Conservation (phyloP, 2,329 filamentous ascomycete species). For the Aspergillus piperis region DNA sequence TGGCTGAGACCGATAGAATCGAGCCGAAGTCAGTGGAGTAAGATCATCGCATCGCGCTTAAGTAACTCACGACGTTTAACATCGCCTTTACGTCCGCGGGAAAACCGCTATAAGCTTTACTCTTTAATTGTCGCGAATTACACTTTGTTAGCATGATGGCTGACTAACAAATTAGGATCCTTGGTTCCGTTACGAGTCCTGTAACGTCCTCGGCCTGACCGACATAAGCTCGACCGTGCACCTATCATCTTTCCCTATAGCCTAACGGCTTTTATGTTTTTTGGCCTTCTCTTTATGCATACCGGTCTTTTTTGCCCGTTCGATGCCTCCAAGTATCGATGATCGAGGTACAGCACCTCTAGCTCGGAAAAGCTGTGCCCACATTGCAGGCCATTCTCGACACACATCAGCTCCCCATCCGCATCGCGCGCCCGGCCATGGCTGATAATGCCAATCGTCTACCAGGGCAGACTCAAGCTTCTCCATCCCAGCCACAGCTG, state of each 20-base stretch:
- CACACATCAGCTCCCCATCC: background rate
- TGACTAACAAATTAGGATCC: background rate
- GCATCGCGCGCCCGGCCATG: conserved; percentile 17
- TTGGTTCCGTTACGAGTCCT: background rate
- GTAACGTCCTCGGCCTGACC: background rate
- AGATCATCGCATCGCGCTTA: background rate
- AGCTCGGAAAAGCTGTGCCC: conserved; percentile 3
- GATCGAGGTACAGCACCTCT: conserved; percentile 17
- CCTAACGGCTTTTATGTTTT: background rate
- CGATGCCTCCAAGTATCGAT: background rate
- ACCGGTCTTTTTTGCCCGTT: background rate
- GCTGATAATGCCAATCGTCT: conserved; percentile 62
- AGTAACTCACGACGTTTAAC: background rate
- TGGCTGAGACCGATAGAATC: background rate
- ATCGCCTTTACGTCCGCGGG: background rate
- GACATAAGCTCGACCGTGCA: background rate
- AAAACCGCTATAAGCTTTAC: background rate
- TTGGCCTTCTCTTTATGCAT: background rate
- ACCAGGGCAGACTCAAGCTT: conserved; percentile 45
- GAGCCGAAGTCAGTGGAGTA: background rate
- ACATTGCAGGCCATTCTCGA: background rate
- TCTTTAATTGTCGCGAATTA: background rate
- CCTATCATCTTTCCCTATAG: background rate
- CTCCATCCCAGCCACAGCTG: conserved; percentile 26
- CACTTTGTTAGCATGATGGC: background rate